Evolutionary conservation across 768 basidiomycete species (phyloP).

Genomic region (Trametes coccinea): DNA sequence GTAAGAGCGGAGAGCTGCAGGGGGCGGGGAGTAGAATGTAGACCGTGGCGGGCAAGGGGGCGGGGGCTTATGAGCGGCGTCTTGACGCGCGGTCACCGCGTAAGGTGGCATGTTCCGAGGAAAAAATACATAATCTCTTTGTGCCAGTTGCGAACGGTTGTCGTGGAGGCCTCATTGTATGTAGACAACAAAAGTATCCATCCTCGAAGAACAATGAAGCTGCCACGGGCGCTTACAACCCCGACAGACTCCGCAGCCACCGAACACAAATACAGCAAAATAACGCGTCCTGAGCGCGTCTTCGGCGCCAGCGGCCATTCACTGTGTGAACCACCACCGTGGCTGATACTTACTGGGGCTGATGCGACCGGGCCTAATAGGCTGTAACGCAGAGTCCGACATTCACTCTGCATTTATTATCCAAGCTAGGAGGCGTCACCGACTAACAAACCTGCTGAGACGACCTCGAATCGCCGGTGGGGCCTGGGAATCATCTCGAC

Average conservation of each 20-base stretch:
- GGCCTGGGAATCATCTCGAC: too few species aligned
- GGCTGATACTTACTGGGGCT: too few species aligned
- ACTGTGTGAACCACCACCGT: neutral
- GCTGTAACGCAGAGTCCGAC: too few species aligned
- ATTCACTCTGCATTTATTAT: too few species aligned
- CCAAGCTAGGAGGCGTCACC: too few species aligned
- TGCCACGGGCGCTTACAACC: neutral
- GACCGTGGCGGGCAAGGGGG: constrained; percentile 5
- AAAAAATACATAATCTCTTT: constrained; percentile 6
- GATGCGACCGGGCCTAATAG: too few species aligned
- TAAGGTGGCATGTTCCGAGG: constrained; percentile 3
- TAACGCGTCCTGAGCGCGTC: neutral
- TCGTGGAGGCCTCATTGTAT: constrained; percentile 14
- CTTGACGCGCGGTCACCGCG: constrained; percentile 1
- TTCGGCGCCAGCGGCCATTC: neutral
- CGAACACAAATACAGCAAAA: constrained; percentile 9
- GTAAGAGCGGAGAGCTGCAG: constrained; percentile 9
- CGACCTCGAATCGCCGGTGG: too few species aligned
- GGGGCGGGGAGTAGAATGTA: constrained; percentile 16
- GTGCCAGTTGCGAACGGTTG: constrained; percentile 3
- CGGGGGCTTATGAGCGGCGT: constrained; percentile 13
- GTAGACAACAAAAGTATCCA: constrained; percentile 15
- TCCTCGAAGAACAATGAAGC: constrained; percentile 16
- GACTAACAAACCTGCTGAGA: too few species aligned
- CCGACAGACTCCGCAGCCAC: constrained; percentile 13